Percentiles rank a stretch among this genome's conserved stretches.
phyloP scores from a whole-genome alignment of 2,329 filamentous ascomycete species.

The Ceratocystis albifundus region DNA sequence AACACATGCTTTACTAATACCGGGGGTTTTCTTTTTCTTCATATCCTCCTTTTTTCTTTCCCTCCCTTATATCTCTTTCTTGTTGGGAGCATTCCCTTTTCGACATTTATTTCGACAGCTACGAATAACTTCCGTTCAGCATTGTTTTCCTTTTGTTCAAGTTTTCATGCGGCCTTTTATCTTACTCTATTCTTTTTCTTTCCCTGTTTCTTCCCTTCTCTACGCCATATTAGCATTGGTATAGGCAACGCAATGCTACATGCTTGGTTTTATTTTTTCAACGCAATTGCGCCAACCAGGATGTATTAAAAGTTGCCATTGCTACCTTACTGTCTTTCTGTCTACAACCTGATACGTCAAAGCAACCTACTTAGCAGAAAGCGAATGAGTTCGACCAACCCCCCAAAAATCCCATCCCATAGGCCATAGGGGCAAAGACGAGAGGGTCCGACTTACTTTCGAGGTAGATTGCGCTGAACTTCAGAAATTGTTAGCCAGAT shows the following conservation, averaged over 20 bases:
- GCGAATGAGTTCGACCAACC: neutral
- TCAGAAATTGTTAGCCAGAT: conserved; percentile 5
- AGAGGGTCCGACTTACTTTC: conserved; percentile 16
- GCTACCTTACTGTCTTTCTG: no score
- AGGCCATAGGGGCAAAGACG: neutral
- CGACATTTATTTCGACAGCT: conserved; percentile 14
- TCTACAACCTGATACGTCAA: no score
- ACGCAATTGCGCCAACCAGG: no score
- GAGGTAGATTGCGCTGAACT: conserved; percentile 18
- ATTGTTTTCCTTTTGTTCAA: conserved; percentile 19
- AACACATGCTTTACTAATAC: neutral
- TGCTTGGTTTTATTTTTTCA: neutral
- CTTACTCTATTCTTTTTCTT: conserved; percentile 11
- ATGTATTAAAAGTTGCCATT: no score
- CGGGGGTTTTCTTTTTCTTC: neutral
- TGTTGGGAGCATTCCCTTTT: conserved; percentile 1
- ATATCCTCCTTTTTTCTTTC: neutral
- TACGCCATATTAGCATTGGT: neutral
- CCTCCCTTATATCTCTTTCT: neutral
- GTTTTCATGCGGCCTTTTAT: conserved; percentile 7
- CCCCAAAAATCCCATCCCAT: neutral
- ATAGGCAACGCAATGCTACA: neutral
- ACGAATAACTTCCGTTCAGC: conserved; percentile 14
- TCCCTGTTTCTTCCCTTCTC: neutral
- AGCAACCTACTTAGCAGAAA: neutral